These are phyloP conservation scores for Boletus bicolor DNA, from an alignment of 768 basidiomycete species.

Conservation along the genomic window DNA sequence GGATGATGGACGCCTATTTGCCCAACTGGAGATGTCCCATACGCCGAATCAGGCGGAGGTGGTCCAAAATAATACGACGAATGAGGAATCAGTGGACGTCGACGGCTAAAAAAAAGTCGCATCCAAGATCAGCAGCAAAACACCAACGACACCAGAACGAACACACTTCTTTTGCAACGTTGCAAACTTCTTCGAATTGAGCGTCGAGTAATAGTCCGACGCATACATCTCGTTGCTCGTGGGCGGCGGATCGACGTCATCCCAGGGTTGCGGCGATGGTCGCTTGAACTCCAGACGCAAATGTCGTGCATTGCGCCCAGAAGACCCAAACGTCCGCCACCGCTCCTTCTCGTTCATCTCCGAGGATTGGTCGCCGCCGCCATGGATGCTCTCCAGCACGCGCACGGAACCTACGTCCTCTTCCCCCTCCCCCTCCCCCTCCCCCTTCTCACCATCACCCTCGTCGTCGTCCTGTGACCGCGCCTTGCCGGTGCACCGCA, in stretches of 20 bases:
- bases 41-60: slow-evolving; percentile 73
- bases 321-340: slow-evolving; percentile 20
- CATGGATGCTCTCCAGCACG: slow-evolving; percentile 10
- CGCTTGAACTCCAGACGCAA: slow-evolving; percentile 49
- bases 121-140: background rate
- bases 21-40: slow-evolving; percentile 76
- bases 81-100: slow-evolving; percentile 59
- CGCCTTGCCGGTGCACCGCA: slow-evolving; percentile 12
- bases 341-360: slow-evolving; percentile 28
- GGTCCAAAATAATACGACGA: slow-evolving; percentile 86
- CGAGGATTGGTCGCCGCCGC: slow-evolving; percentile 5
- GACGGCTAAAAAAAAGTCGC: slow-evolving; percentile 22
- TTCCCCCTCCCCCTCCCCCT: background rate
- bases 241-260: slow-evolving; percentile 52
- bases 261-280: slow-evolving; percentile 67
- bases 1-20: slow-evolving; percentile 88
- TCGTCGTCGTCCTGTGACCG: slow-evolving; percentile 5
- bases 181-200: slow-evolving; percentile 42
- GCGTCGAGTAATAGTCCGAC: slow-evolving; percentile 42
- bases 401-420: slow-evolving; percentile 16
- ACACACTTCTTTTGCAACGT: slow-evolving; percentile 46
- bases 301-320: slow-evolving; percentile 37
- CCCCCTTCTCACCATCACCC: slow-evolving; percentile 2
- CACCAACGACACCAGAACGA: background rate
- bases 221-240: slow-evolving; percentile 29